phyloP scores from a whole-genome alignment of 1,139 yeast species.

The Yamadazyma spencermartinsiae region DNA sequence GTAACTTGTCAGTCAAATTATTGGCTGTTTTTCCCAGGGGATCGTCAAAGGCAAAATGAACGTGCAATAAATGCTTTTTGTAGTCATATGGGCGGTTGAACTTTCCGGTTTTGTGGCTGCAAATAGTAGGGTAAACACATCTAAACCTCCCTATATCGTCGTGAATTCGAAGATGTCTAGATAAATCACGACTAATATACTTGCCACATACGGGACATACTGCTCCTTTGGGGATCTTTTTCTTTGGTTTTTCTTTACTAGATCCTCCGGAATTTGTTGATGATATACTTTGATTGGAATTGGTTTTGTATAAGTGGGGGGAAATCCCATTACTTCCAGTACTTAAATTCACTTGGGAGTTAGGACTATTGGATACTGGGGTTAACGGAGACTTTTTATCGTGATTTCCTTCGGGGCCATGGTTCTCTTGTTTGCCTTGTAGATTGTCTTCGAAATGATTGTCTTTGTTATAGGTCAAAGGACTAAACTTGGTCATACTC shows the following conservation, averaged over 20 bases:
- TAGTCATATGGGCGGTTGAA: conserved; percentile 52
- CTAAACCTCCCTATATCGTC: conserved; percentile 49
- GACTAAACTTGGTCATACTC: background rate
- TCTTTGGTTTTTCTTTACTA: conserved; percentile 24
- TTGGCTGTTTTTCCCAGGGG: conserved; percentile 44
- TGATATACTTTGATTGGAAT: conserved; percentile 27
- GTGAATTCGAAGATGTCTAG: conserved; percentile 48
- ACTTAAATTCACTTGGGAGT: conserved; percentile 2
- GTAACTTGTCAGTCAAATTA: conserved; percentile 45
- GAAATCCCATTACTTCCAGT: conserved; percentile 4
- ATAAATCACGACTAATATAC: conserved; percentile 44
- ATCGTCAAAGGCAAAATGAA: conserved; percentile 47
- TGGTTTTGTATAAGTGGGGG: conserved; percentile 17
- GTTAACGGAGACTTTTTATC: conserved; percentile 2
- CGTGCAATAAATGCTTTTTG: conserved; percentile 47
- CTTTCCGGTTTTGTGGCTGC: conserved; percentile 47
- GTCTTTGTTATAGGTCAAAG: background rate
- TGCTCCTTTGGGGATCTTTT: conserved; percentile 39
- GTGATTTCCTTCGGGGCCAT: background rate
- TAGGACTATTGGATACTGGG: conserved; percentile 3
- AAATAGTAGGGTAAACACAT: conserved; percentile 45
- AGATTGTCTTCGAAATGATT: background rate
- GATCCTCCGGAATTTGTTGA: conserved; percentile 14
- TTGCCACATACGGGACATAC: conserved; percentile 44
- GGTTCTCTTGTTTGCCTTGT: background rate